A percentile compares a stretch with the other conserved stretches of the same genome.
Conservation (phyloP, 805 yeast species). For the Kurtzmaniella fragi region DNA sequence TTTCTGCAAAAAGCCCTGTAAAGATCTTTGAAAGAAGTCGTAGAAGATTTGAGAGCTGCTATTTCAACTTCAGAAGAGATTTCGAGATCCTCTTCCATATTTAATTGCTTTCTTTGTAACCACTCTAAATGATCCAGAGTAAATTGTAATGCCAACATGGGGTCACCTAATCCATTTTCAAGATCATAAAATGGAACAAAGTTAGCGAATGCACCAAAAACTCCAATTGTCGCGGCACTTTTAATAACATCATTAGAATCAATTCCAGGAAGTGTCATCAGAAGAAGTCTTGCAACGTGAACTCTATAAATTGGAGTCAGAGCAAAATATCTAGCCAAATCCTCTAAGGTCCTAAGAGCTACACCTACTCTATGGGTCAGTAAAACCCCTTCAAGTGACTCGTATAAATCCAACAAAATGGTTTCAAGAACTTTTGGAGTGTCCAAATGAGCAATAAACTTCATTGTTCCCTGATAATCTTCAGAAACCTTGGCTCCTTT, state of each 20-base stretch:
- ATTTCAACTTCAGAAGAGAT: slow-evolving; percentile 43
- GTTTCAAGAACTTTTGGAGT: slow-evolving; percentile 51
- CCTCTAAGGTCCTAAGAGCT: slow-evolving; percentile 63
- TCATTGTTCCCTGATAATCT: slow-evolving; percentile 54
- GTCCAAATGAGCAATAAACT: slow-evolving; percentile 57
- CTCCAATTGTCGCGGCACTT: slow-evolving; percentile 61
- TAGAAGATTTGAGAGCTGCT: slow-evolving; percentile 64
- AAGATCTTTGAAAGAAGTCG: slow-evolving; percentile 63
- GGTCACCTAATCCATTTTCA: slow-evolving; percentile 38
- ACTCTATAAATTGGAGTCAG: slow-evolving; percentile 59
- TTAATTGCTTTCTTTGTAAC: slow-evolving; percentile 41
- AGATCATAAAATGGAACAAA: slow-evolving; percentile 70
- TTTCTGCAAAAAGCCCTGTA: slow-evolving; percentile 48
- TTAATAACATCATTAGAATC: slow-evolving; percentile 83
- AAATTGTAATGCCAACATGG: slow-evolving; percentile 43
- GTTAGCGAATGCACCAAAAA: slow-evolving; percentile 64
- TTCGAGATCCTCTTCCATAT: slow-evolving; percentile 13
- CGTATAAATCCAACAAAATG: slow-evolving; percentile 69
- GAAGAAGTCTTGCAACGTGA: slow-evolving; percentile 71
- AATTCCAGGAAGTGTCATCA: slow-evolving; percentile 70
- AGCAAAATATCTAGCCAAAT: slow-evolving; percentile 63
- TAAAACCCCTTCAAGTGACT: slow-evolving; percentile 60
- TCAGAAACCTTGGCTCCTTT: slow-evolving; percentile 55
- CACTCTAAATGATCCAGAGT: slow-evolving; percentile 59
- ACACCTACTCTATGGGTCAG: slow-evolving; percentile 77